These are phyloP conservation scores for Suillus brevipes DNA, from an alignment of 768 basidiomycete species.

Conservation along the genomic window DNA sequence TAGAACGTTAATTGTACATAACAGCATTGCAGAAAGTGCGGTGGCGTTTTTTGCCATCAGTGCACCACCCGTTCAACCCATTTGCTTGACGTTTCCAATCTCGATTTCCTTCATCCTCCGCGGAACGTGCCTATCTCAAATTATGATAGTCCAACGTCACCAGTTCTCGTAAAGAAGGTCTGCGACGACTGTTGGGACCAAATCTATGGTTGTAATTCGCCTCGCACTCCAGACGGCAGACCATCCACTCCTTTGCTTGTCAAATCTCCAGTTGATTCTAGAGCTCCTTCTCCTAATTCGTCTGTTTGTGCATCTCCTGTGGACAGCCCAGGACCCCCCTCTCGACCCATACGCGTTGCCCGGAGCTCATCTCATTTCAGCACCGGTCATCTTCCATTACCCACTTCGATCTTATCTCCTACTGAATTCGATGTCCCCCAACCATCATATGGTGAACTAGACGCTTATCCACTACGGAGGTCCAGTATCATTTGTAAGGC, in stretches of 20 bases:
- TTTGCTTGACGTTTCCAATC: conserved; percentile 71
- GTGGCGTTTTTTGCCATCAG: conserved; percentile 68
- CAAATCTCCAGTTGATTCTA: conserved; percentile 31
- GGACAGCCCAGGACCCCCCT: conserved; percentile 25
- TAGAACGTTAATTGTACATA: conserved; percentile 22
- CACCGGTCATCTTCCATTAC: conserved; percentile 25
- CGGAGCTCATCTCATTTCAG: conserved; percentile 33
- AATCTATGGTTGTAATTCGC: conserved; percentile 55
- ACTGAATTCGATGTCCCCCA: conserved; percentile 35
- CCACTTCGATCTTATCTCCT: conserved; percentile 23
- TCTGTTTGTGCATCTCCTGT: conserved; percentile 36
- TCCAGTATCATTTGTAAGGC: conserved; percentile 74
- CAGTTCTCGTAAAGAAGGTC: conserved; percentile 59
- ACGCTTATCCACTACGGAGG: conserved; percentile 70
- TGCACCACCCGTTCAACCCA: conserved; percentile 62
- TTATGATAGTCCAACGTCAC: conserved; percentile 61
- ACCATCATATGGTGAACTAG: conserved; percentile 66
- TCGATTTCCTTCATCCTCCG: conserved; percentile 72
- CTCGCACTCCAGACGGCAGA: conserved; percentile 40
- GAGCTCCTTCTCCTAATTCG: conserved; percentile 34
- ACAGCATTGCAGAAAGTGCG: conserved; percentile 84
- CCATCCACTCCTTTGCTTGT: conserved; percentile 42
- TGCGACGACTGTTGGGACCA: conserved; percentile 80
- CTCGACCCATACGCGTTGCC: conserved; percentile 19
- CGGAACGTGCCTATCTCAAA: conserved; percentile 58